phyloP scores from a whole-genome alignment of 768 basidiomycete genomes.

The Calocybe indica region DNA sequence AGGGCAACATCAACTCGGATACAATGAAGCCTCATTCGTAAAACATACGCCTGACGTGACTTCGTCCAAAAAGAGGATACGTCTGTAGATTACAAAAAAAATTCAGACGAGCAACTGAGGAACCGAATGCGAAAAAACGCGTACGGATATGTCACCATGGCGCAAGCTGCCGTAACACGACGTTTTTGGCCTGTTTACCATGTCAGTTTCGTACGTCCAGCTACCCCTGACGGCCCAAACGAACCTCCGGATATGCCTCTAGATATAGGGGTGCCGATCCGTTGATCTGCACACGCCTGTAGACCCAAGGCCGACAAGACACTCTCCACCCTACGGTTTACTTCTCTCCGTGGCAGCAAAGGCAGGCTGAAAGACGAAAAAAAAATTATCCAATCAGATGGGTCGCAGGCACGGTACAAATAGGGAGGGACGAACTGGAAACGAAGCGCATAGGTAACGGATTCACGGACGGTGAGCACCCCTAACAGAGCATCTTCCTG shows the following conservation, averaged over 20 bases:
- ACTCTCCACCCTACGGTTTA: constrained; percentile 33
- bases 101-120: neutral
- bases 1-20: neutral
- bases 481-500: constrained; percentile 57
- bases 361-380: constrained; percentile 24
- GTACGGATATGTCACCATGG: constrained; percentile 51
- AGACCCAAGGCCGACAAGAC: constrained; percentile 44
- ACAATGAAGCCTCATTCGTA: neutral
- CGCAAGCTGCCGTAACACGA: constrained; percentile 53
- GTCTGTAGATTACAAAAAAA: constrained; percentile 15
- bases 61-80: constrained; percentile 59
- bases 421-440: constrained; percentile 31
- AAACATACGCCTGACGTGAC: constrained; percentile 43
- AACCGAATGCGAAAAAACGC: constrained; percentile 5
- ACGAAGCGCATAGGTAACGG: constrained; percentile 43
- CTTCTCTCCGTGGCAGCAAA: constrained; percentile 25
- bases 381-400: neutral
- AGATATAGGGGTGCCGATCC: constrained; percentile 52
- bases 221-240: constrained; percentile 1
- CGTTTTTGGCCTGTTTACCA: constrained; percentile 47
- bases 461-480: constrained; percentile 52
- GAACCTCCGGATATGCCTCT: constrained; percentile 55
- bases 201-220: neutral
- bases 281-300: constrained; percentile 37
- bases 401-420: neutral